phyloP scores from a whole-genome alignment of 1,284 basidiomycete species.

The Cutaneotrichosporon sp. region DNA sequence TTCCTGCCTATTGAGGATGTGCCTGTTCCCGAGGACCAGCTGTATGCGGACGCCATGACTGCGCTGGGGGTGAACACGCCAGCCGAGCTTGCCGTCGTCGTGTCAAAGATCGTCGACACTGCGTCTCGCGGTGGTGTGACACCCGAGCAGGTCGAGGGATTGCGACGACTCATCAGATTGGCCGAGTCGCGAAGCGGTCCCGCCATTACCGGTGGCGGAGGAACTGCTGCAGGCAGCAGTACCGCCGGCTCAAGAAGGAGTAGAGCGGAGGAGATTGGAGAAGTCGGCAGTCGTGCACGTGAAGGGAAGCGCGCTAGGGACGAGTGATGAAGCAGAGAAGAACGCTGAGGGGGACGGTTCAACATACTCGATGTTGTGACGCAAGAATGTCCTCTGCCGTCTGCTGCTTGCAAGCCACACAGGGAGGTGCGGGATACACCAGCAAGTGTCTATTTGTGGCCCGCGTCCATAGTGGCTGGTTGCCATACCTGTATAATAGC shows the following conservation, averaged over 20 bases:
- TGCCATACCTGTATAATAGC: too few relatives aligned
- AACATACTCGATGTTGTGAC: too few relatives aligned
- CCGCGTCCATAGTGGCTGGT: too few relatives aligned
- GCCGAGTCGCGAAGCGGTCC: conserved; percentile 7
- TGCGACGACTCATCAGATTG: conserved; percentile 14
- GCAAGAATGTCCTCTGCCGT: too few relatives aligned
- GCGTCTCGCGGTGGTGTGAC: conserved; percentile 10
- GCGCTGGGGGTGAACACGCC: conserved; percentile 14
- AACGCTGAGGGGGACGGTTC: too few relatives aligned
- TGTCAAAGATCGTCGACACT: conserved; percentile 12
- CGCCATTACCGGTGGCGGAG: not conserved
- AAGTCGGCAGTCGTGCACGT: too few relatives aligned
- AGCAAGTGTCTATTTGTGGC: too few relatives aligned
- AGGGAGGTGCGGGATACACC: too few relatives aligned
- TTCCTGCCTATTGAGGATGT: conserved; percentile 40
- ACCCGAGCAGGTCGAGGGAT: conserved; percentile 15
- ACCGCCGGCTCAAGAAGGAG: not conserved
- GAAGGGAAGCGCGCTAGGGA: too few relatives aligned
- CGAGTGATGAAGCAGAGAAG: too few relatives aligned
- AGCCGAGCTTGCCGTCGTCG: conserved; percentile 12
- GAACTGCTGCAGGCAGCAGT: not conserved
- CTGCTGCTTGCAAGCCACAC: too few relatives aligned
- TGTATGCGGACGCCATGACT: conserved; percentile 17
- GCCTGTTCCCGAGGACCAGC: conserved; percentile 22
- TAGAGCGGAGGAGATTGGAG: too few relatives aligned